Percentiles rank a stretch among this genome's conserved stretches.
These are phyloP conservation scores for Eremothecium gossypii DNA, from an alignment of 1,139 yeast species.

Conservation along the genomic window DNA sequence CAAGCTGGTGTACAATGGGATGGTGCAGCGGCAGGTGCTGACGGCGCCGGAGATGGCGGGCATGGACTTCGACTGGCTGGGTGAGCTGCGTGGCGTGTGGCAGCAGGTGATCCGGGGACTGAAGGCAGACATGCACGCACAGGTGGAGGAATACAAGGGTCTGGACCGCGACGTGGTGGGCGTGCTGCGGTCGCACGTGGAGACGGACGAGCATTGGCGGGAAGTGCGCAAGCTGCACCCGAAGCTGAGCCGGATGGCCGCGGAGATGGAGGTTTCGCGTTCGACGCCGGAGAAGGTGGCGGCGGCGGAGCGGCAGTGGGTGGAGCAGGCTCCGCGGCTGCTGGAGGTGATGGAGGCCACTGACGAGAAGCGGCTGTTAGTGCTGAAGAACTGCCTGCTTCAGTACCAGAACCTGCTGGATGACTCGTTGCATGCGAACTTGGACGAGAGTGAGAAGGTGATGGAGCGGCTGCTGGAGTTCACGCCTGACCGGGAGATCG, in stretches of 20 bases:
- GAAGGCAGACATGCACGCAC: slow-evolving; percentile 44
- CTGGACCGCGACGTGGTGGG: slow-evolving; percentile 49
- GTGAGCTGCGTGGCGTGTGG: slow-evolving; percentile 52
- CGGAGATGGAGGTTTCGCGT: slow-evolving; percentile 27
- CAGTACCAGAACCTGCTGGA: slow-evolving; percentile 58
- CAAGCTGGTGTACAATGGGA: slow-evolving; percentile 27
- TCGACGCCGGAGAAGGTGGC: slow-evolving; percentile 14
- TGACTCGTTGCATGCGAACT: slow-evolving; percentile 38
- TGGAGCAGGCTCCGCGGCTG: slow-evolving; percentile 65
- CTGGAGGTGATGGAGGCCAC: slow-evolving; percentile 69
- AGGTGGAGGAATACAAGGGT: slow-evolving; percentile 42
- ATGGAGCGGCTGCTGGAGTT: slow-evolving; percentile 56
- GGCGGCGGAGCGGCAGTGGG: slow-evolving; percentile 42
- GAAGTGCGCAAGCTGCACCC: slow-evolving; percentile 36
- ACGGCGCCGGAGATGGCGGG: slow-evolving; percentile 30
- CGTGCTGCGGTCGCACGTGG: slow-evolving; percentile 45
- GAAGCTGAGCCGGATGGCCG: slow-evolving; percentile 35
- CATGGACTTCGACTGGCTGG: slow-evolving; percentile 41
- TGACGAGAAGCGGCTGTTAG: slow-evolving; percentile 57
- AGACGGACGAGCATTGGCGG: slow-evolving; percentile 44
- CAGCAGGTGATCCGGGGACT: slow-evolving; percentile 44
- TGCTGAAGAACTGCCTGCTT: slow-evolving; percentile 59
- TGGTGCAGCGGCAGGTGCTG: slow-evolving; percentile 30
- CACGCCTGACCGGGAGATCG: slow-evolving; percentile 49
- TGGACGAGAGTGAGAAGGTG: slow-evolving; percentile 53